Evolutionary conservation across 805 yeast species (phyloP), one percentile per base, ranked within the genome.

Genomic region (Saccharomycopsis capsularis): DNA sequence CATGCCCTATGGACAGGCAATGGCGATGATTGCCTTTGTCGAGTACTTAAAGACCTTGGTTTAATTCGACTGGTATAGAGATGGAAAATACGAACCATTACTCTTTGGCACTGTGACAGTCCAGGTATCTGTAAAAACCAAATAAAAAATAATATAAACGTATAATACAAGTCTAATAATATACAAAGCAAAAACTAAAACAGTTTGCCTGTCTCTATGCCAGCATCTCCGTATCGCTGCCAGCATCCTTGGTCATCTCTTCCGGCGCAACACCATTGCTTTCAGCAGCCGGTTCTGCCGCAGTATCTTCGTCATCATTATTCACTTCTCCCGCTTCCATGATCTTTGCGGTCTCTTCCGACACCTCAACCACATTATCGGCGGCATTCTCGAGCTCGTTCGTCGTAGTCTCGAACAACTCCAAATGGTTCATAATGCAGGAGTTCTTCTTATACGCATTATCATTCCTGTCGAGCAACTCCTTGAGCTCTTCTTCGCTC

Each of bases 401-500:
- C 2, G 3, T 30, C 18, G 27, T 32, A 18, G 45, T 24, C 25
- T 70, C 74, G 45, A 70, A 70, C 25, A 70, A 56, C 21, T 60
- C 64, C 1, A 69, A 54, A 48, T 70, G 73, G 3, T 68, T 64
- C 46, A 63, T 60, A 3, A 60, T 55, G 5, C 58, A 53, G 6
- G 51, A 50, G 16, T 60, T 56, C 27, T 65, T 56, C 7, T 48
- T 36, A 57, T 75, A 79, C 4, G 79, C 72, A 19, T 62, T 63
- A 0, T 59, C 58, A 1, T 75, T 64, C 44, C 85, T 66, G 57
- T 78, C 80, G 30, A 71, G 54, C 45, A 81, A 53, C 53, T 75
- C 83, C 0, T 62, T 57, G 32, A 81, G 45, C 54, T 81, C 86
- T 13, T 58, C 67, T 0, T 59, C 56, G 1, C 66, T 58, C 32